These are phyloP conservation scores for Lipomyces sp. DNA, from an alignment of 805 yeast species.

Conservation along the genomic window DNA sequence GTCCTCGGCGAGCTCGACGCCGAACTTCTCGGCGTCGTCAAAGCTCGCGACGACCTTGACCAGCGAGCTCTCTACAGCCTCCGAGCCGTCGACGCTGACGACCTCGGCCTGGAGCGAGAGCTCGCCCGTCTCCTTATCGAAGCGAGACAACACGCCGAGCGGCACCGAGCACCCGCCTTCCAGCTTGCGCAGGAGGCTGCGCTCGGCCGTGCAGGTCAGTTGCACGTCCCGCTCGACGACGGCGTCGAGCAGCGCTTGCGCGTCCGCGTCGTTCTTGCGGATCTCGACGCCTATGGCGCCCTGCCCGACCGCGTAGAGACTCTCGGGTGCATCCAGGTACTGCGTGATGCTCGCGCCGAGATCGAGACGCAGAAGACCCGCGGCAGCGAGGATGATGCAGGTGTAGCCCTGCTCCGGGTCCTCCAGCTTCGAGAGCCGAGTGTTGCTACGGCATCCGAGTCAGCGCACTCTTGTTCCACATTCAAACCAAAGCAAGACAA, in stretches of 20 bases:
- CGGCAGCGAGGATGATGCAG: constrained; percentile 86
- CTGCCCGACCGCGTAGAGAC: constrained; percentile 98
- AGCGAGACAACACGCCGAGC: constrained; percentile 68
- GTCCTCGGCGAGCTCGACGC: constrained; percentile 62
- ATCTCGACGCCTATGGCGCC: constrained; percentile 96
- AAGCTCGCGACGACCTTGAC: constrained; percentile 43
- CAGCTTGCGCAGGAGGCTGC: constrained; percentile 77
- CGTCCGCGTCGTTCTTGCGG: constrained; percentile 59
- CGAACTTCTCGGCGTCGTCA: constrained; percentile 67
- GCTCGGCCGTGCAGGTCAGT: constrained; percentile 79
- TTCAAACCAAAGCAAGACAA: background rate
- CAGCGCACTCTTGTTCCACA: background rate
- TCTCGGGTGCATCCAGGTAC: constrained; percentile 65
- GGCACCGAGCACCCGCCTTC: constrained; percentile 99
- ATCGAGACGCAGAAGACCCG: constrained; percentile 77
- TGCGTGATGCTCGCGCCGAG: constrained; percentile 73
- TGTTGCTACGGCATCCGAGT: constrained; percentile 42
- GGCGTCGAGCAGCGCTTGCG: constrained; percentile 56
- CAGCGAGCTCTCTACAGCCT: constrained; percentile 58
- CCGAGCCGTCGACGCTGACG: constrained; percentile 77
- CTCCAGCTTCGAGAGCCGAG: constrained; percentile 79
- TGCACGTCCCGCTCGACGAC: constrained; percentile 67
- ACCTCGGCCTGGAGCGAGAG: constrained; percentile 46
- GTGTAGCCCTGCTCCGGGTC: constrained; percentile 49
- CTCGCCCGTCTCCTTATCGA: constrained; percentile 1